These are phyloP conservation scores for Linaria vulgaris DNA, from an alignment of 257 asterid genomes.

Conservation along the genomic window DNA sequence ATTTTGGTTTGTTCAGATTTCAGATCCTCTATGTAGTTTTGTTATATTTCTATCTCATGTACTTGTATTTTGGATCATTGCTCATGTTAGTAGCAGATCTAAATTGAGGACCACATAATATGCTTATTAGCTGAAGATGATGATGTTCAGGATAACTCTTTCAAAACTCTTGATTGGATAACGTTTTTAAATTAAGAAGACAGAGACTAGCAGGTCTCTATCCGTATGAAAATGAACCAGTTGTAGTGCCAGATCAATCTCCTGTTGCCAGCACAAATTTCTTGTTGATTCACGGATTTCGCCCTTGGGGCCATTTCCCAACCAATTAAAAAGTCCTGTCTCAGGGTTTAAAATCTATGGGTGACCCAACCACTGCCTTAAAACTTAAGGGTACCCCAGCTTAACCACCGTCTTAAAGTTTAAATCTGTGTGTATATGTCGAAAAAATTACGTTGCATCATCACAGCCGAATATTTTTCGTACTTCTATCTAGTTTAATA, in stretches of 20 bases:
- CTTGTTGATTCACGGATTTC: neutral
- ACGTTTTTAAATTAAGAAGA: neutral
- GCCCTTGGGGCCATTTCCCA: neutral
- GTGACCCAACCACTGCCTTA: neutral
- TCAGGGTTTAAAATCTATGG: neutral
- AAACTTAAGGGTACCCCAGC: neutral
- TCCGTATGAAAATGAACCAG: neutral
- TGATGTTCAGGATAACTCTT: neutral
- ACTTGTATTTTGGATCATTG: neutral
- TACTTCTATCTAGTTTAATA: neutral
- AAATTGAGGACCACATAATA: too few relatives aligned
- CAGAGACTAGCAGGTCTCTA: conserved; percentile 1
- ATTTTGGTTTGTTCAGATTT: neutral
- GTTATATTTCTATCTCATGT: neutral
- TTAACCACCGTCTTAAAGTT: conserved; percentile 1
- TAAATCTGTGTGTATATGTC: neutral
- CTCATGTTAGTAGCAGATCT: neutral
- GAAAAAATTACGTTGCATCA: too few relatives aligned
- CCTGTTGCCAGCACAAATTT: neutral
- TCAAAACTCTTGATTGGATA: too few relatives aligned
- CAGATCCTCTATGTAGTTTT: neutral
- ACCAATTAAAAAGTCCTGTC: neutral
- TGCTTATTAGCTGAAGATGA: neutral
- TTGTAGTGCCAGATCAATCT: conserved; percentile 6
- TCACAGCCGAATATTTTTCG: too few relatives aligned